Evolutionary conservation across 1,139 yeast species (phyloP).

Genomic region (Fermentozyma sake): DNA sequence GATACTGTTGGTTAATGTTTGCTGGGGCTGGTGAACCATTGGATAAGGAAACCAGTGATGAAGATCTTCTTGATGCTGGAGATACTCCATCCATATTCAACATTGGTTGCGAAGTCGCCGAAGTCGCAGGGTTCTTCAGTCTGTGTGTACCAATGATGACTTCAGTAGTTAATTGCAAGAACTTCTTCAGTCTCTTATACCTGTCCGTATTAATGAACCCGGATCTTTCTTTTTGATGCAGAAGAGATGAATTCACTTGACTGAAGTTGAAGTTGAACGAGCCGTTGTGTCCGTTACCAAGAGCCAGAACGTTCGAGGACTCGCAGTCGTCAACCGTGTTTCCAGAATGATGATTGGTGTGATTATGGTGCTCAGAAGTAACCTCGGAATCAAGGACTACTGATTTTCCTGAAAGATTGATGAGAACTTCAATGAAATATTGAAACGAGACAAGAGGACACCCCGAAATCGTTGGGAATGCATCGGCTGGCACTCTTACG

Average conservation of each 20-base stretch:
- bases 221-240: slow-evolving; percentile 33
- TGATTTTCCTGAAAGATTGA: slow-evolving; percentile 55
- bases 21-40: slow-evolving; percentile 3
- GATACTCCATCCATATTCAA: slow-evolving; percentile 1
- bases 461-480: slow-evolving; percentile 78
- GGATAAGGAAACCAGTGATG: slow-evolving; percentile 1
- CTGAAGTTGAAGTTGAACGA: slow-evolving; percentile 29
- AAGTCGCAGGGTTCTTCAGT: slow-evolving; percentile 17
- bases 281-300: slow-evolving; percentile 14
- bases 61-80: slow-evolving; percentile 4
- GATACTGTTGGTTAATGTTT: background rate
- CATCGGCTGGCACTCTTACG: slow-evolving; percentile 74
- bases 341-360: slow-evolving; percentile 2
- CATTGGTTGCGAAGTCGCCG: slow-evolving; percentile 1
- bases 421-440: slow-evolving; percentile 77
- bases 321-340: slow-evolving; percentile 9
- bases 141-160: slow-evolving; percentile 76
- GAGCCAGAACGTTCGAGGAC: slow-evolving; percentile 12
- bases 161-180: slow-evolving; percentile 74
- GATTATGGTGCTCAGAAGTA: slow-evolving; percentile 8
- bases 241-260: slow-evolving; percentile 7
- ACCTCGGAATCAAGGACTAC: slow-evolving; percentile 31
- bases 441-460: slow-evolving; percentile 76
- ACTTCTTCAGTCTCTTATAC: slow-evolving; percentile 68
- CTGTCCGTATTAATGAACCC: slow-evolving; percentile 74